Conservation (phyloP, 169 alveolate genomes). For the Plasmodium cynomolgi region DNA sequence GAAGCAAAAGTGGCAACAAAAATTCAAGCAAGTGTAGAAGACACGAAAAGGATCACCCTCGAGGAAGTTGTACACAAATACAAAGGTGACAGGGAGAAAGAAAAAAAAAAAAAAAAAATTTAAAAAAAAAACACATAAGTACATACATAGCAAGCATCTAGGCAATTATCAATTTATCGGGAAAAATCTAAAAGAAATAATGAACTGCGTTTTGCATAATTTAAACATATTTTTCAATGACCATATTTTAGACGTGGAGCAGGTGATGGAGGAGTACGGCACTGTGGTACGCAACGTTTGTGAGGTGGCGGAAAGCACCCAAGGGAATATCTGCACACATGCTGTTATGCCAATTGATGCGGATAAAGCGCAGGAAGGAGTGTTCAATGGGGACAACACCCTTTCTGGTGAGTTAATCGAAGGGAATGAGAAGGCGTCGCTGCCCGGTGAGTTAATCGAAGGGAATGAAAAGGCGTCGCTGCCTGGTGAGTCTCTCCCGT, state of each 20-base stretch:
- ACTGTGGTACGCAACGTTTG: conserved; percentile 12
- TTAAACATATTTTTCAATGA: conserved; percentile 48
- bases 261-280: conserved; percentile 5
- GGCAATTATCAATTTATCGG: conserved; percentile 1
- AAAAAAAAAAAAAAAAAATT: conserved; percentile 16
- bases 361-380: background rate
- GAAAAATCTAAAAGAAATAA: conserved; percentile 29
- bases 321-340: background rate
- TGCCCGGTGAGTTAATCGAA: background rate
- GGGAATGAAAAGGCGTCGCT: background rate
- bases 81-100: conserved; percentile 36
- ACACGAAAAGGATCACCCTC: background rate
- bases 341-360: background rate
- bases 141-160: conserved; percentile 36
- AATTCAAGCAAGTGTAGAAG: background rate
- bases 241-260: conserved; percentile 8
- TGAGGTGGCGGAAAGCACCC: background rate
- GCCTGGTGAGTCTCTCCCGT: background rate
- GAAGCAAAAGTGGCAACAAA: background rate
- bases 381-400: background rate
- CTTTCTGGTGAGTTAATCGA: background rate
- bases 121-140: conserved; percentile 21
- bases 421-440: background rate
- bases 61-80: conserved; percentile 13
- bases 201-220: conserved; percentile 15